phyloP scores from a whole-genome alignment of 352 stramenopile species.

The Pythium aquatile region DNA sequence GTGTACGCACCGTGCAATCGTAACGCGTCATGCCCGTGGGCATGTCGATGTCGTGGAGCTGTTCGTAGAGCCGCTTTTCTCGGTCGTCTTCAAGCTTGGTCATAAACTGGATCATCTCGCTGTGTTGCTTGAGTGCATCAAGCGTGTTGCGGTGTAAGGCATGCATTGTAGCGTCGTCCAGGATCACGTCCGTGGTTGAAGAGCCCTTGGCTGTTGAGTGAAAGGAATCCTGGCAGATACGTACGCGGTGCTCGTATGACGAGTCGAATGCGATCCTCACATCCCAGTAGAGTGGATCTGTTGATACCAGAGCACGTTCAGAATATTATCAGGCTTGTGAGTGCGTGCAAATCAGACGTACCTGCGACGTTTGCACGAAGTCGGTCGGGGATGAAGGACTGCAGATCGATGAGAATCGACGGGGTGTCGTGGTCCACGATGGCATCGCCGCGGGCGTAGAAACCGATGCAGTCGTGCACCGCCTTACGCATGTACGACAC shows the following conservation, averaged over 20 bases:
- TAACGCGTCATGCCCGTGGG: constrained; percentile 21
- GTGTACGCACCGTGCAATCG: constrained; percentile 22
- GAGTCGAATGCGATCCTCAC: constrained; percentile 20
- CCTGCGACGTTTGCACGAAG: constrained; percentile 26
- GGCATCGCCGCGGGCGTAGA: background rate
- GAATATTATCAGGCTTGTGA: background rate
- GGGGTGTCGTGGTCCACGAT: background rate
- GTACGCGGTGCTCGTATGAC: constrained; percentile 21
- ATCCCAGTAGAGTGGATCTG: constrained; percentile 30
- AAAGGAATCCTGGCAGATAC: constrained; percentile 20
- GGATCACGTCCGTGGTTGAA: constrained; percentile 3
- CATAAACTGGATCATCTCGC: constrained; percentile 17
- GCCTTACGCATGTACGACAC: constrained; percentile 25
- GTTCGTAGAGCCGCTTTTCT: constrained; percentile 19
- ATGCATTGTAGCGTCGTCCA: constrained; percentile 16
- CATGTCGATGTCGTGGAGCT: constrained; percentile 21
- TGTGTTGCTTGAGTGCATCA: background rate
- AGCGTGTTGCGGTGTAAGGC: constrained; percentile 11
- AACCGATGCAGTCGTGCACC: constrained; percentile 26
- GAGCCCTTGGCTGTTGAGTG: constrained; percentile 6
- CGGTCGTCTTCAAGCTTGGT: constrained; percentile 23
- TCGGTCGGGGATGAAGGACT: constrained; percentile 28
- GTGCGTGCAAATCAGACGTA: constrained; percentile 3
- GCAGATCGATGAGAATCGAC: constrained; percentile 20
- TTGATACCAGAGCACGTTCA: background rate